Conservation (phyloP, 1,284 basidiomycete genomes). For the Schizophyllum amplum region DNA sequence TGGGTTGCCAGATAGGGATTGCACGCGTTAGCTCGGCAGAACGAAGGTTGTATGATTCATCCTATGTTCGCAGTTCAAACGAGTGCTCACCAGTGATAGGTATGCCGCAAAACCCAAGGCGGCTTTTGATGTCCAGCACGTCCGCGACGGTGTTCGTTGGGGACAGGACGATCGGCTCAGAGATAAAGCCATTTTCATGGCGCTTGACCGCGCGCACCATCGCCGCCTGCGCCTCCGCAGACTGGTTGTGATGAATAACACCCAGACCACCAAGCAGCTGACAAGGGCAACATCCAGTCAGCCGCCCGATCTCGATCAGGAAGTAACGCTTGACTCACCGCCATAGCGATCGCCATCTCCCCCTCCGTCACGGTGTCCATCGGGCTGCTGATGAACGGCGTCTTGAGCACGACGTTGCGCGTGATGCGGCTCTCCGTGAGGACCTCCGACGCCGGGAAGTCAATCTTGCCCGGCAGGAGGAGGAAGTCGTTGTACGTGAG, state of each 20-base stretch:
- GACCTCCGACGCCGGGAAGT: conserved; percentile 83
- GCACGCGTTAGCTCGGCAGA: conserved; percentile 74
- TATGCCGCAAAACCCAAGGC: conserved; percentile 93
- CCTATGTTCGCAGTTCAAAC: conserved; percentile 20
- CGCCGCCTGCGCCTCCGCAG: conserved; percentile 81
- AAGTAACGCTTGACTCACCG: conserved; percentile 42
- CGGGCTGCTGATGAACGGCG: conserved; percentile 95
- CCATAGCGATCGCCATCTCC: conserved; percentile 95
- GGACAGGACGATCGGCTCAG: conserved; percentile 85
- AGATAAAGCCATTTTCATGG: conserved; percentile 98
- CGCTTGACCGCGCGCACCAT: conserved; percentile 98
- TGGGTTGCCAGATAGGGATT: too few relatives aligned
- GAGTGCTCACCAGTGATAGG: conserved; percentile 84
- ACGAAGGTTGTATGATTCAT: conserved; percentile 78
- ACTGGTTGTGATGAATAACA: conserved; percentile 98
- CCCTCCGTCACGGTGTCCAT: conserved; percentile 99
- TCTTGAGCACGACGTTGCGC: conserved; percentile 88
- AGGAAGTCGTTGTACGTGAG: conserved; percentile 97
- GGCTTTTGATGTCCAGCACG: conserved; percentile 89
- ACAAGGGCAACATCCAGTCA: conserved; percentile 9
- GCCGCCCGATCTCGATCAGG: neutral
- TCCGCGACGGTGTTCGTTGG: conserved; percentile 80
- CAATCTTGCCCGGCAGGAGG: conserved; percentile 92
- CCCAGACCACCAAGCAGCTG: conserved; percentile 94
- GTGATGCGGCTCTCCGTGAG: conserved; percentile 84